phyloP scores from a whole-genome alignment of 768 basidiomycete genomes.

The Trametopsis cervina region DNA sequence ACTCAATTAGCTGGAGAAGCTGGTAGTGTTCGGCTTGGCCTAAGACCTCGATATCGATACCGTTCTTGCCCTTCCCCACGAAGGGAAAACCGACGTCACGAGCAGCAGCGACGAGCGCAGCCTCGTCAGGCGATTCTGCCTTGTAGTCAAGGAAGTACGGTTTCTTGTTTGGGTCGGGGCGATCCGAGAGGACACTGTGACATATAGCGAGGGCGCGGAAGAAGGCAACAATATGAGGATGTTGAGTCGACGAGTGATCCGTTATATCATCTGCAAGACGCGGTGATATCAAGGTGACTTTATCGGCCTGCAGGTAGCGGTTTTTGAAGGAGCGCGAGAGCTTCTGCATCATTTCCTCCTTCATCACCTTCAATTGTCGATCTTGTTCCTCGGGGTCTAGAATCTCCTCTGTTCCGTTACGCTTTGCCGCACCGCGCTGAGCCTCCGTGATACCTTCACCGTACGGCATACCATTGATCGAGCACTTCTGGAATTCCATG shows the following conservation, averaged over 20 bases:
- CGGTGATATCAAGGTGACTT: slow-evolving; percentile 84
- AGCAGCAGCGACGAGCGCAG: slow-evolving; percentile 87
- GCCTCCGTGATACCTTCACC: slow-evolving; percentile 96
- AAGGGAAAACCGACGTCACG: slow-evolving; percentile 93
- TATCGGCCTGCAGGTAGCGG: slow-evolving; percentile 72
- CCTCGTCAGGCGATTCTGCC: slow-evolving; percentile 94
- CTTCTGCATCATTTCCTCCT: slow-evolving; percentile 66
- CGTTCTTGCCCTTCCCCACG: slow-evolving; percentile 63
- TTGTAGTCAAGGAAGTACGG: slow-evolving; percentile 80
- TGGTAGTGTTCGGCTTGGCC: slow-evolving; percentile 81
- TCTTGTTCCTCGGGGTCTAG: slow-evolving; percentile 68
- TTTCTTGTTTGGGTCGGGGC: slow-evolving; percentile 49
- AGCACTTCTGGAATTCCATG: slow-evolving; percentile 98
- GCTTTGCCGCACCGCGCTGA: slow-evolving; percentile 83
- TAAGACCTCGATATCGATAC: slow-evolving; percentile 85
- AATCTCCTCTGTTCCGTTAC: slow-evolving; percentile 64
- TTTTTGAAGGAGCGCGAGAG: slow-evolving; percentile 86
- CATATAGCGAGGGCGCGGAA: slow-evolving; percentile 95
- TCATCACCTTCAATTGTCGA: slow-evolving; percentile 54
- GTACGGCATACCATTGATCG: slow-evolving; percentile 75
- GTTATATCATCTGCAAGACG: slow-evolving; percentile 74
- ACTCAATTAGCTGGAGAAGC: slow-evolving; percentile 79
- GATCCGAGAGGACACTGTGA: slow-evolving; percentile 84
- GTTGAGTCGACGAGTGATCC: slow-evolving; percentile 52
- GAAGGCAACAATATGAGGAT: slow-evolving; percentile 67